A percentile compares a stretch with the other conserved stretches of the same genome.
phyloP scores from a whole-genome alignment of 805 yeast genomes.

The Komagataella pastoris region DNA sequence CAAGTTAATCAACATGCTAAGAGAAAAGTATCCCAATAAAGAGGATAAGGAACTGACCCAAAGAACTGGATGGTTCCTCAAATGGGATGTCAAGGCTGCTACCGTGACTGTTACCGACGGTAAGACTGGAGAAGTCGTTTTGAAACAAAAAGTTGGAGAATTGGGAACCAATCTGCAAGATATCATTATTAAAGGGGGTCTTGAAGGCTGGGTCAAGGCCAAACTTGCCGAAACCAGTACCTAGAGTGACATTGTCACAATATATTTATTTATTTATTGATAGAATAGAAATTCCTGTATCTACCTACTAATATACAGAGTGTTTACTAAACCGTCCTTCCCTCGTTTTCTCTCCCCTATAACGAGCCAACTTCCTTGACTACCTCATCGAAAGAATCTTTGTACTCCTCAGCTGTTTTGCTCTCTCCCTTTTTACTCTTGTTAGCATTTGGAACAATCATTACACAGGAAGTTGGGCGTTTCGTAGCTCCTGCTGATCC shows the following conservation, averaged over 20 bases:
- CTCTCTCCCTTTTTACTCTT: slow-evolving; percentile 59
- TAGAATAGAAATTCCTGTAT: not conserved
- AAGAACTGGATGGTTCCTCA: slow-evolving; percentile 88
- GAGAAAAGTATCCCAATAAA: slow-evolving; percentile 46
- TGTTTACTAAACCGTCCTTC: not conserved
- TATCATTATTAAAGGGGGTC: slow-evolving; percentile 92
- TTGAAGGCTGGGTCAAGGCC: slow-evolving; percentile 94
- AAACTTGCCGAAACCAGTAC: slow-evolving; percentile 25
- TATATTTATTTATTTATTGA: not conserved
- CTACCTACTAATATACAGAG: not conserved
- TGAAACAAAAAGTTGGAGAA: slow-evolving; percentile 88
- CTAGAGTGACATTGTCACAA: not conserved
- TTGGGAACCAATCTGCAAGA: slow-evolving; percentile 92
- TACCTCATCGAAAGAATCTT: slow-evolving; percentile 84
- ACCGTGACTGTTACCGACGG: slow-evolving; percentile 66
- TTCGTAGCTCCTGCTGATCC: slow-evolving; percentile 99
- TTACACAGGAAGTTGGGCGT: slow-evolving; percentile 96
- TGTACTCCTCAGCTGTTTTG: slow-evolving; percentile 73
- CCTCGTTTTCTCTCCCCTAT: slow-evolving; percentile 8
- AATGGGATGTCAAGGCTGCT: slow-evolving; percentile 86
- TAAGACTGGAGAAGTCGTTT: slow-evolving; percentile 37
- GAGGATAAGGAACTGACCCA: slow-evolving; percentile 63
- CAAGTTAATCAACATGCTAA: slow-evolving; percentile 59
- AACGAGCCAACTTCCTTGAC: slow-evolving; percentile 71
- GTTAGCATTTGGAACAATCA: slow-evolving; percentile 94